Conservation (phyloP, 2,329 filamentous ascomycete species). For the Botryotinia narcissicola region DNA sequence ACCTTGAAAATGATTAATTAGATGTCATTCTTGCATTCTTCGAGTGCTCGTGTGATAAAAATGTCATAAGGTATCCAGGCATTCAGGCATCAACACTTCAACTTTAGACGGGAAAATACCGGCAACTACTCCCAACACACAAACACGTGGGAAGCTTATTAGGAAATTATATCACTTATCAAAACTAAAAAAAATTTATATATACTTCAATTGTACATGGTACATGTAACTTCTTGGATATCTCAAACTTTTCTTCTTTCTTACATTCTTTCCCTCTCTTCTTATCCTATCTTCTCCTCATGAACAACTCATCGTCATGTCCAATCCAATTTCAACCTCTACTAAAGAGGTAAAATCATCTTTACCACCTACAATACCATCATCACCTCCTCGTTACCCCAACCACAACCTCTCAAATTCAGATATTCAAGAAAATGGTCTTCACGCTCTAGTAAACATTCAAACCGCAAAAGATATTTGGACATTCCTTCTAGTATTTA, state of each 20-base stretch:
- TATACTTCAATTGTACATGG: not conserved
- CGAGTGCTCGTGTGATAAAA: not conserved
- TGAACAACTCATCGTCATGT: not conserved
- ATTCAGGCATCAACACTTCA: not conserved
- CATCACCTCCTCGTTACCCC: not conserved
- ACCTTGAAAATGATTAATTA: not conserved
- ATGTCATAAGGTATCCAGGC: not conserved
- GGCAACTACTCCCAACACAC: not conserved
- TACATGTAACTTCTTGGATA: no score
- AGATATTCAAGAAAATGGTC: constrained; percentile 26
- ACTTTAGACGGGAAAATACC: not conserved
- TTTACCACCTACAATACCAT: not conserved
- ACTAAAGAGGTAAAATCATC: not conserved
- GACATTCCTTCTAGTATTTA: constrained; percentile 57
- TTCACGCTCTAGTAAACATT: constrained; percentile 33
- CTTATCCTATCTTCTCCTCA: not conserved
- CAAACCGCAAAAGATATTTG: constrained; percentile 35
- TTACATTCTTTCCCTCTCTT: not conserved
- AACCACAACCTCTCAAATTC: not conserved
- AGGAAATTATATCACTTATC: not conserved
- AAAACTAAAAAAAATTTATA: no score
- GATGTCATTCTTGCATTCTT: not conserved
- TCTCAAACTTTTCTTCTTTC: not conserved
- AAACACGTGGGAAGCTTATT: not conserved
- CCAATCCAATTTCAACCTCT: not conserved